A percentile compares a stretch with the other conserved stretches of the same genome.
Conservation (phyloP, 1,139 yeast species). For the Taphrina betulina region DNA sequence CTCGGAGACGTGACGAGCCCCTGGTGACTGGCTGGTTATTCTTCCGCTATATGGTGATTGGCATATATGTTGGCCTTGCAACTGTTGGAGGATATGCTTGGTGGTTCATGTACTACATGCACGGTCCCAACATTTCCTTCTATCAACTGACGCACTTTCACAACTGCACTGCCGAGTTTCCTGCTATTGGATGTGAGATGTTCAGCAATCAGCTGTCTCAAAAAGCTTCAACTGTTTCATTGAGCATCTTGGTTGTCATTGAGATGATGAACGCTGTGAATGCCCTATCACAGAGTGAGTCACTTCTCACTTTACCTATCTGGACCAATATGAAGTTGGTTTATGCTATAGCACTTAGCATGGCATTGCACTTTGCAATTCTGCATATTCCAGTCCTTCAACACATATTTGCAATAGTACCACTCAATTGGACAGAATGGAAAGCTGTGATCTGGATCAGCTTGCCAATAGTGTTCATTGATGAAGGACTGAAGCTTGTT, state of each 20-base stretch:
- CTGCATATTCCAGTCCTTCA: slow-evolving; percentile 46
- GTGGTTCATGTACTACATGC: slow-evolving; percentile 45
- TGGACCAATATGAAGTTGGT: slow-evolving; percentile 48
- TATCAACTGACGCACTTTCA: slow-evolving; percentile 46
- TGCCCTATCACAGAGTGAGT: slow-evolving; percentile 47
- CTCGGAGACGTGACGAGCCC: slow-evolving; percentile 46
- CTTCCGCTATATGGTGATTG: slow-evolving; percentile 47
- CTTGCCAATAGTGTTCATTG: slow-evolving; percentile 46
- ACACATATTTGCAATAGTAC: slow-evolving; percentile 44
- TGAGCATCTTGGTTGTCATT: slow-evolving; percentile 47
- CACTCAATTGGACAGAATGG: slow-evolving; percentile 46
- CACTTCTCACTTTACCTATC: slow-evolving; percentile 46
- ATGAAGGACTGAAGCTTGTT: slow-evolving; percentile 45
- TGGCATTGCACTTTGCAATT: slow-evolving; percentile 45
- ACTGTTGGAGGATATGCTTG: slow-evolving; percentile 50
- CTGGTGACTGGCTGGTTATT: slow-evolving; percentile 47
- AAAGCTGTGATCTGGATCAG: slow-evolving; percentile 45
- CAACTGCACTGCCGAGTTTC: slow-evolving; percentile 43
- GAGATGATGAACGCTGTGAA: slow-evolving; percentile 50
- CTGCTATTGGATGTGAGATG: slow-evolving; percentile 46
- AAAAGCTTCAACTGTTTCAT: slow-evolving; percentile 47
- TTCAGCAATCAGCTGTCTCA: slow-evolving; percentile 41
- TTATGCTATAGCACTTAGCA: slow-evolving; percentile 45
- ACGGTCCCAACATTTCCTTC: slow-evolving; percentile 46
- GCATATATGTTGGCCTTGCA: slow-evolving; percentile 48